A percentile compares a stretch with the other conserved stretches of the same genome.
Evolutionary conservation across 2,329 filamentous ascomycete species (phyloP).

Genomic region (Venturia oleaginea): DNA sequence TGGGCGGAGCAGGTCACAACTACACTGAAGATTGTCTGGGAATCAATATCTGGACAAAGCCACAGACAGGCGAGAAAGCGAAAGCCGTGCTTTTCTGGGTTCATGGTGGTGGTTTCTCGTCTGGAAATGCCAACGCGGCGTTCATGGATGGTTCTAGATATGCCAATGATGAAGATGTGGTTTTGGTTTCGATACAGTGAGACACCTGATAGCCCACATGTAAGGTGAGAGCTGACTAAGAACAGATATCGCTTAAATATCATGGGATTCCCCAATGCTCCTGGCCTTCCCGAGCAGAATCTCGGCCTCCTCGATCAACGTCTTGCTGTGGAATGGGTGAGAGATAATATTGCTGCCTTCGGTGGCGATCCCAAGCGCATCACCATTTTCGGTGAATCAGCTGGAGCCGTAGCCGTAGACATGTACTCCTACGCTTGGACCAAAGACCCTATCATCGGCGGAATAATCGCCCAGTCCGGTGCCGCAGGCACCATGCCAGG

Average conservation of each 20-base stretch:
- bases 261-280: slow-evolving; percentile 10
- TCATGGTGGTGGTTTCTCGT: slow-evolving; percentile 9
- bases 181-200: slow-evolving; percentile 12
- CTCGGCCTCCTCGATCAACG: slow-evolving; percentile 11
- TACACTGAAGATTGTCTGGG: slow-evolving; percentile 10
- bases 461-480: slow-evolving; percentile 11
- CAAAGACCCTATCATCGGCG: slow-evolving; percentile 11
- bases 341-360: slow-evolving; percentile 12
- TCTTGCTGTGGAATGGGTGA: slow-evolving; percentile 11
- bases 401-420: slow-evolving; percentile 8
- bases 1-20: background rate
- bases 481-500: slow-evolving; percentile 2
- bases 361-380: slow-evolving; percentile 13
- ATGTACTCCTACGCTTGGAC: slow-evolving; percentile 12
- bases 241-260: slow-evolving; percentile 12
- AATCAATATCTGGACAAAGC: slow-evolving; percentile 13
- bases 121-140: slow-evolving; percentile 7
- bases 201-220: background rate
- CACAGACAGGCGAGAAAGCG: slow-evolving; percentile 12
- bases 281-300: slow-evolving; percentile 4
- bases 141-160: slow-evolving; percentile 7
- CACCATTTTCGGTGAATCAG: slow-evolving; percentile 12
- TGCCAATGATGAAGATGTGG: slow-evolving; percentile 11
- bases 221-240: background rate
- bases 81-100: slow-evolving; percentile 14